phyloP scores from a whole-genome alignment of 2,329 filamentous ascomycete species.

The Pyricularia grisea region DNA sequence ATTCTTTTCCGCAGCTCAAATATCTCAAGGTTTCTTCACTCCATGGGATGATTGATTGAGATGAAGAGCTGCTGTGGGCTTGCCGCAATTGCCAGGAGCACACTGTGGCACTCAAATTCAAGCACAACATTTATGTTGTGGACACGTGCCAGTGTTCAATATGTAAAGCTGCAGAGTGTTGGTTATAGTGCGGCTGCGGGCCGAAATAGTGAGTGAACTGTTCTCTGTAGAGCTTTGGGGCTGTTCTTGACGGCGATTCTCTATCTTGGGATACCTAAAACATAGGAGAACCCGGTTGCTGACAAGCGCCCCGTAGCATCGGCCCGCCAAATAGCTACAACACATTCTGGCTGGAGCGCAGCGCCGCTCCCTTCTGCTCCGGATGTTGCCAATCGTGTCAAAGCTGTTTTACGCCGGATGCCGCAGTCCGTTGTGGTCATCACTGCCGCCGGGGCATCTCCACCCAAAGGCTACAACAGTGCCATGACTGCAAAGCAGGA shows the following conservation, averaged over 20 bases:
- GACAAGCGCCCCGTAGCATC: neutral
- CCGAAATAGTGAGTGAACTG: neutral
- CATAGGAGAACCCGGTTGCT: neutral
- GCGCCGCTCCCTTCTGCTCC: constrained; percentile 8
- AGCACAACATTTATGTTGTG: neutral
- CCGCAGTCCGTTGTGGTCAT: constrained; percentile 47
- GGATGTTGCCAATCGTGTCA: constrained; percentile 35
- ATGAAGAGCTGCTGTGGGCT: constrained; percentile 22
- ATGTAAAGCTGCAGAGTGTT: neutral
- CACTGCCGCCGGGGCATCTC: constrained; percentile 20
- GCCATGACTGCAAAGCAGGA: neutral
- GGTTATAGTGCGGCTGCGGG: neutral
- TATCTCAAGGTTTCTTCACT: neutral
- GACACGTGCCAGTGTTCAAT: neutral
- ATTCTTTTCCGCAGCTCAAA: neutral
- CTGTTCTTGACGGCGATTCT: neutral
- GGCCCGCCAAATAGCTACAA: neutral
- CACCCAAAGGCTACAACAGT: constrained; percentile 21
- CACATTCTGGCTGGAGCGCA: neutral
- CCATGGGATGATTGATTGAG: constrained; percentile 10
- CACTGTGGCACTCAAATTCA: constrained; percentile 3
- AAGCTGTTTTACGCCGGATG: constrained; percentile 43
- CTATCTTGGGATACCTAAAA: neutral
- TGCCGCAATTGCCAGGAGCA: constrained; percentile 17
- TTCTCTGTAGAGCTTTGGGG: neutral